Evolutionary conservation across 257 asterid species (phyloP).

Genomic region (Fraxinus anomala): DNA sequence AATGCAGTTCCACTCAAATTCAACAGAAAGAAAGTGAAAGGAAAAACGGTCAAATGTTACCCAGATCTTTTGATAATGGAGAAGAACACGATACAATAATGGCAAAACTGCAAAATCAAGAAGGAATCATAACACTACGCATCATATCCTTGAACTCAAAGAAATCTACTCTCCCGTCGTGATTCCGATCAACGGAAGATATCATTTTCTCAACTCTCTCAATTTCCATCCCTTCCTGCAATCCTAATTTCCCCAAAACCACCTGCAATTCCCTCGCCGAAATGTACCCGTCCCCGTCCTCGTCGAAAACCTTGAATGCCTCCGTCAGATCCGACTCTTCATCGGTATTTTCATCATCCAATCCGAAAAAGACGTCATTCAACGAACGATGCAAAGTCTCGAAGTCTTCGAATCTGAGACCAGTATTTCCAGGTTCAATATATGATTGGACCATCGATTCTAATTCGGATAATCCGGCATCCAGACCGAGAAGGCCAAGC

Average conservation of each 20-base stretch:
- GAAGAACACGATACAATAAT: no score
- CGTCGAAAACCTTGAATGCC: conserved; percentile 82
- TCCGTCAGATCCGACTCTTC: conserved; percentile 64
- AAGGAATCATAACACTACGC: conserved; percentile 33
- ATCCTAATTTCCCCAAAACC: conserved; percentile 65
- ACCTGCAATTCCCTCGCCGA: conserved; percentile 65
- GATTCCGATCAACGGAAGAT: conserved; percentile 61
- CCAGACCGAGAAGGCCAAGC: conserved; percentile 56
- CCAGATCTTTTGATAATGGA: no score
- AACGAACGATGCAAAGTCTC: conserved; percentile 60
- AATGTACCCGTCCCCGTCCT: conserved; percentile 78
- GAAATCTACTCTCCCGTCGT: conserved; percentile 72
- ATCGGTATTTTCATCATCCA: neutral
- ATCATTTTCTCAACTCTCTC: conserved; percentile 72
- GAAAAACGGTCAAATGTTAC: no score
- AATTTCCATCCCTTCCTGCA: conserved; percentile 59
- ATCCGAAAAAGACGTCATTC: conserved; percentile 42
- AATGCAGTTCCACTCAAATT: no score
- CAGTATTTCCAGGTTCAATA: conserved; percentile 46
- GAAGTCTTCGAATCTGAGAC: conserved; percentile 60
- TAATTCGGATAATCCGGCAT: conserved; percentile 42
- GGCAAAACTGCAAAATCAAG: neutral
- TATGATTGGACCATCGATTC: conserved; percentile 44
- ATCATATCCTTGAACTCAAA: conserved; percentile 81
- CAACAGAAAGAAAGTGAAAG: no score